Evolutionary conservation across 2,329 filamentous ascomycete species (phyloP), one percentile per base, ranked within the genome.

Genomic region (Cryphonectria radicalis): DNA sequence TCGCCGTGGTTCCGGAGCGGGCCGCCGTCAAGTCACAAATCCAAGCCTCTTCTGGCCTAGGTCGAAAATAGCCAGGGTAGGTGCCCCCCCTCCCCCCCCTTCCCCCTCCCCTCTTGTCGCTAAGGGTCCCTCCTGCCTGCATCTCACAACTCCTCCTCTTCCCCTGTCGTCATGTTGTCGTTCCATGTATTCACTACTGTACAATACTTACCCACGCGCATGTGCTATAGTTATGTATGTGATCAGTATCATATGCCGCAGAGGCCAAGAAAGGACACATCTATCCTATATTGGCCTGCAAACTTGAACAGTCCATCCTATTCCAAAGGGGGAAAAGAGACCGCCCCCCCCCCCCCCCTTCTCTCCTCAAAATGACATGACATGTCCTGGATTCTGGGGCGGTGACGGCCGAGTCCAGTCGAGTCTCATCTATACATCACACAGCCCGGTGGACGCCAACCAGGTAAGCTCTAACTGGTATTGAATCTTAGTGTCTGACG

Each of bases 41-140:
- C 62, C 62, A 64, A 25, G 13, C 40, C n/a, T 25, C 62, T 64
- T 63, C 62, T 28, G 40, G 62, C 62, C 40, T 64, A 64, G 35
- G 13, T 28, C 10, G 22, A 57, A 14, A 6, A 14, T 11, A 28
- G 53, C 53, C 25, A 28, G 53, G 53, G 53, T 57, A 32, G 55
- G 25, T 28, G 28, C n/a, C 50, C 53, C 53, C 25, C 25, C 19
- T 5, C 28, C 28, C 28, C 28, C 28, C 28, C 28, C 28, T 2
- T 6, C 19, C 53, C n/a, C 53, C n/a, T 28, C 53, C 32, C 5
- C 32, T 42, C 32, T 32, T 32, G 32, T 32, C 60, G 60, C 60
- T 35, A 63, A 22, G 60, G 35, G 32, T 43, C 37, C 37, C 43
- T 46, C 43, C 43, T 46, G 43, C 43, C 35, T 25, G 19, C 10